phyloP scores from a whole-genome alignment of 345 rosid genomes.

The Melaleuca alternifolia region DNA sequence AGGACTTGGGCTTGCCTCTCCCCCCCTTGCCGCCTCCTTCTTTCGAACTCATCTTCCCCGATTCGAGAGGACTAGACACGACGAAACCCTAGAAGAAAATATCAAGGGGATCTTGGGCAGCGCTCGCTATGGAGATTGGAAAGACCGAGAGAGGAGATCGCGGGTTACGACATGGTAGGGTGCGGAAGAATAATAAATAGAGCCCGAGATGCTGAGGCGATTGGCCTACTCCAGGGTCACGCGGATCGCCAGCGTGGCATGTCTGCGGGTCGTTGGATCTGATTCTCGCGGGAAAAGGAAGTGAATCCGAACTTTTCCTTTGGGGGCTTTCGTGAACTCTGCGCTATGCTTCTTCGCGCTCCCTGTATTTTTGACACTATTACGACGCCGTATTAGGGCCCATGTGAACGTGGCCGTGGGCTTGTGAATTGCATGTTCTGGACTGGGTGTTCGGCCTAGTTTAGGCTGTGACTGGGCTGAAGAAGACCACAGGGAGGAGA shows the following conservation, averaged over 20 bases:
- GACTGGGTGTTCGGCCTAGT: not conserved
- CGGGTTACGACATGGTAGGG: not conserved
- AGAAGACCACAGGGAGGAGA: no score
- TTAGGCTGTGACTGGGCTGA: not conserved
- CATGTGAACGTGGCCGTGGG: not conserved
- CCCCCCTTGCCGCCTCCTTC: conserved; percentile 55
- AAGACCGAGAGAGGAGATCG: not conserved
- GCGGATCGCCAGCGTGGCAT: conserved; percentile 44
- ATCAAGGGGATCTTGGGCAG: not conserved
- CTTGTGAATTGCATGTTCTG: not conserved
- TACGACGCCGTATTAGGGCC: not conserved
- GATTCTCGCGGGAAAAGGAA: conserved; percentile 21
- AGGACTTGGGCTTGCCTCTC: conserved; percentile 54
- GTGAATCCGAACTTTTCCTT: not conserved
- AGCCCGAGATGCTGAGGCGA: not conserved
- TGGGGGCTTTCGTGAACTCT: not conserved
- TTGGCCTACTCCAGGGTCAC: conserved; percentile 5
- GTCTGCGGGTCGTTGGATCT: not conserved
- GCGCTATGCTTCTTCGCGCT: not conserved
- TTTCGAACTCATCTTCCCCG: conserved; percentile 36
- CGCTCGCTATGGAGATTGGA: not conserved
- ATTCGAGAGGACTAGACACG: not conserved
- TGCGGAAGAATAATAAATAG: conserved; percentile 14
- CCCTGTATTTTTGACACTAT: not conserved
- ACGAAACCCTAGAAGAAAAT: not conserved